Conservation (phyloP, 2,329 filamentous ascomycete genomes). For the Rhynchosporium agropyri region DNA sequence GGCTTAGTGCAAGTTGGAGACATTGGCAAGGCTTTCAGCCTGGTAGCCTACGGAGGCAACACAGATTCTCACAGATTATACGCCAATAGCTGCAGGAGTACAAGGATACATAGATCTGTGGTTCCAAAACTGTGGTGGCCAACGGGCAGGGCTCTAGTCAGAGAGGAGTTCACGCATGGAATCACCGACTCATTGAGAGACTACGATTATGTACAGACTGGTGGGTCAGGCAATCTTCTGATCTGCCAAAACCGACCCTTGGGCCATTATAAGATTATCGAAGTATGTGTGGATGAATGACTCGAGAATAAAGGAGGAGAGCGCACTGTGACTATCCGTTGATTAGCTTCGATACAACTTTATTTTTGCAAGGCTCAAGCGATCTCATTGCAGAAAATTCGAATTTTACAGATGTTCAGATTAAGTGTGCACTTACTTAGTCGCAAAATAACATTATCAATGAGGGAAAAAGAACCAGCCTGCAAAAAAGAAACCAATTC, state of each 20-base stretch:
- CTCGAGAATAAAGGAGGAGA: constrained; percentile 22
- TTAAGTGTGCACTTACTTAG: no score
- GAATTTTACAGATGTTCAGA: no score
- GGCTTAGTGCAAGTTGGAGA: constrained; percentile 27
- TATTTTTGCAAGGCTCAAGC: neutral
- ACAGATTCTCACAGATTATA: constrained; percentile 21
- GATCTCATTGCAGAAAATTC: no score
- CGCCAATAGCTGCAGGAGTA: constrained; percentile 21
- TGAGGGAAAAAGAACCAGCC: no score
- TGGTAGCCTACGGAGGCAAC: constrained; percentile 22
- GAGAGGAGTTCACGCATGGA: constrained; percentile 23
- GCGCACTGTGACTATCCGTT: constrained; percentile 21
- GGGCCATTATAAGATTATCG: constrained; percentile 25
- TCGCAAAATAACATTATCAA: no score
- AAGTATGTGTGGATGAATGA: constrained; percentile 24
- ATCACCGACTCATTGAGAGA: constrained; percentile 23
- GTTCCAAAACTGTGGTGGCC: constrained; percentile 20
- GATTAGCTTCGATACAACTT: constrained; percentile 28
- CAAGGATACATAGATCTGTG: constrained; percentile 23
- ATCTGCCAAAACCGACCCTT: constrained; percentile 22
- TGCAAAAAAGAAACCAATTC: no score
- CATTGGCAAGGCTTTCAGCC: constrained; percentile 22
- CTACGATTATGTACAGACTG: constrained; percentile 23
- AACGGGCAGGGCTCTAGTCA: constrained; percentile 21
- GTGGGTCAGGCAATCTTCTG: constrained; percentile 24